These are phyloP conservation scores for Apiotrichum montevideense DNA, from an alignment of 1,284 basidiomycete genomes.

Conservation along the genomic window DNA sequence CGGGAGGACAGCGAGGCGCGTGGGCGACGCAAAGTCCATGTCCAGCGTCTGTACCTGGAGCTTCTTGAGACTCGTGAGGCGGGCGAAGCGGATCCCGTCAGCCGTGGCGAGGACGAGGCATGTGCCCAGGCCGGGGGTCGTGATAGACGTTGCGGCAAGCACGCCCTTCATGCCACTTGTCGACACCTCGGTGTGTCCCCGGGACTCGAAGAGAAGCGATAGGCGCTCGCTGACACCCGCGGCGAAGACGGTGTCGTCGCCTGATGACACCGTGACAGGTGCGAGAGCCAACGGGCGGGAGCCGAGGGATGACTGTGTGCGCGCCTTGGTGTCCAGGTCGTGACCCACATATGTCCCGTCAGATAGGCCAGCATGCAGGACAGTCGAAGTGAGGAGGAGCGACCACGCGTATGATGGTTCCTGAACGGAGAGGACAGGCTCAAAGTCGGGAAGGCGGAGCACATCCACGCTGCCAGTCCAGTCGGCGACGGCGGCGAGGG, in stretches of 20 bases:
- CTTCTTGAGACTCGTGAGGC: slow-evolving; percentile 65
- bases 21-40: slow-evolving; percentile 62
- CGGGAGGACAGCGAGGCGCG: slow-evolving; percentile 57
- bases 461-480: slow-evolving; percentile 70
- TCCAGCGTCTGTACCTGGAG: slow-evolving; percentile 72
- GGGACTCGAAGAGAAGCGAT: slow-evolving; percentile 56
- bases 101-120: slow-evolving; percentile 58
- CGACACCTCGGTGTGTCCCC: slow-evolving; percentile 60
- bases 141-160: slow-evolving; percentile 54
- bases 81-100: slow-evolving; percentile 58
- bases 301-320: slow-evolving; percentile 46
- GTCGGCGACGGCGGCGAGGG: slow-evolving; percentile 57
- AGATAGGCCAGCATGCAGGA: slow-evolving; percentile 69
- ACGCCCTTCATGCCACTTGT: slow-evolving; percentile 70
- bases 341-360: slow-evolving; percentile 72
- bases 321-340: slow-evolving; percentile 39
- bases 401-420: slow-evolving; percentile 24
- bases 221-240: slow-evolving; percentile 38
- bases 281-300: slow-evolving; percentile 25
- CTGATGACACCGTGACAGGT: slow-evolving; percentile 11
- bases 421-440: slow-evolving; percentile 1
- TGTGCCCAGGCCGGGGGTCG: slow-evolving; percentile 51
- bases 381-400: slow-evolving; percentile 40
- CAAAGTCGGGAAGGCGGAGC: slow-evolving; percentile 30
- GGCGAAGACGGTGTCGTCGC: slow-evolving; percentile 32